Conservation (phyloP, 148 eudicot species). For the Cornus kousa region DNA sequence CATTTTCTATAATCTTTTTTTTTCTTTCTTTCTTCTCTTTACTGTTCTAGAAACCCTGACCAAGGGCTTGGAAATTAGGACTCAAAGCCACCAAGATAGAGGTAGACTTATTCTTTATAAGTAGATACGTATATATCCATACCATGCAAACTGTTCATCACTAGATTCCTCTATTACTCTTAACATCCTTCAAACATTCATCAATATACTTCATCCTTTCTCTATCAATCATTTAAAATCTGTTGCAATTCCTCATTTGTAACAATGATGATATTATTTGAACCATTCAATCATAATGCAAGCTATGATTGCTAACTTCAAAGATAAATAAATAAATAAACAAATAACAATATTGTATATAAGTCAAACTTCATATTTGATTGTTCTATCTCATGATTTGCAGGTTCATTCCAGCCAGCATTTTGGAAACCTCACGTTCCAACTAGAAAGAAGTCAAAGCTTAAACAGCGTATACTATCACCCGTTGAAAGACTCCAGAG, state of each 20-base stretch:
- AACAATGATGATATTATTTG: not conserved
- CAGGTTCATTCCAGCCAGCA: conserved; percentile 8
- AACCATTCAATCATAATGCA: not conserved
- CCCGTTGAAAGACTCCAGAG: conserved; percentile 15
- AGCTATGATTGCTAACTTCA: not conserved
- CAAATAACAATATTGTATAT: too few relatives aligned
- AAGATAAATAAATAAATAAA: not conserved
- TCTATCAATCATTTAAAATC: too few relatives aligned
- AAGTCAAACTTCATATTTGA: not conserved
- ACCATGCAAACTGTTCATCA: not conserved
- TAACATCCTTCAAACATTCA: too few relatives aligned
- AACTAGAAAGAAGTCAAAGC: conserved; percentile 15
- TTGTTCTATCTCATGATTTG: not conserved
- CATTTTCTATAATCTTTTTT: not conserved
- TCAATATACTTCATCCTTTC: too few relatives aligned
- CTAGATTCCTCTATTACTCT: too few relatives aligned
- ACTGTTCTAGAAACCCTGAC: too few relatives aligned
- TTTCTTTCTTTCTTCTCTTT: not conserved
- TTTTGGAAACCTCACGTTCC: conserved; percentile 7
- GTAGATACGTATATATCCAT: not conserved
- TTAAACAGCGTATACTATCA: conserved; percentile 1
- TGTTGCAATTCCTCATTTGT: not conserved
- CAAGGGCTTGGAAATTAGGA: too few relatives aligned
- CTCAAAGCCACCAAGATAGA: too few relatives aligned
- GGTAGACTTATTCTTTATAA: too few relatives aligned